Evolutionary conservation across 257 asterid genomes (phyloP).

Genomic region (Solanum sparsipilum): DNA sequence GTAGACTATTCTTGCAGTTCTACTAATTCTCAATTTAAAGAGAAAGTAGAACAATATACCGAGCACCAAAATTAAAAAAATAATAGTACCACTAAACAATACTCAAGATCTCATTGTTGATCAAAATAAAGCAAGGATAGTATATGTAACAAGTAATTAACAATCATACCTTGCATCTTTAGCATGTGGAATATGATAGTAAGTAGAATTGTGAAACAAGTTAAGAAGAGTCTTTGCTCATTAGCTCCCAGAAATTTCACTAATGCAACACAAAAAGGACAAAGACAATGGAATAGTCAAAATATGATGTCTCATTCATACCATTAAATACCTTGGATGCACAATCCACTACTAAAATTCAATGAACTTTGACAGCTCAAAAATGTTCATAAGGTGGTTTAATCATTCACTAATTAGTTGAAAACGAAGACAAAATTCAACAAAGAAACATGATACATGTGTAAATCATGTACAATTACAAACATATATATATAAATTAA

Average conservation of each 20-base stretch:
- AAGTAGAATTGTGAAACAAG: not conserved
- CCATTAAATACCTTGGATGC: not conserved
- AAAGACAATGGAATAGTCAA: too few species aligned
- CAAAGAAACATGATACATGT: not conserved
- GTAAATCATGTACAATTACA: not conserved
- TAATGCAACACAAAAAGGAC: not conserved
- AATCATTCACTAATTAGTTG: too few species aligned
- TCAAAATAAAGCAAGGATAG: too few species aligned
- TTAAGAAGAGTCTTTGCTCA: not conserved
- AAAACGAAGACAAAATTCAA: not conserved
- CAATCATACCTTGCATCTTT: not conserved
- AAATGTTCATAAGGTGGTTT: not conserved
- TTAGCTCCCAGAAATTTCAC: too few species aligned
- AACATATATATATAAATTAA: too few species aligned
- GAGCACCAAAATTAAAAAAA: not conserved
- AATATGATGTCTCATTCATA: too few species aligned
- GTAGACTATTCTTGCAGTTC: not conserved
- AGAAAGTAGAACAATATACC: too few species aligned
- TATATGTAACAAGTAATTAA: too few species aligned
- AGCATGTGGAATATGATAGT: not conserved
- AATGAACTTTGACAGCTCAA: too few species aligned
- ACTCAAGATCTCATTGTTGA: too few species aligned
- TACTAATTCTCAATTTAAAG: not conserved
- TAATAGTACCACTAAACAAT: too few species aligned
- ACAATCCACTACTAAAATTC: too few species aligned